Evolutionary conservation across 2,329 filamentous ascomycete species (phyloP).

Genomic region (Davidsoniella eucalypti): DNA sequence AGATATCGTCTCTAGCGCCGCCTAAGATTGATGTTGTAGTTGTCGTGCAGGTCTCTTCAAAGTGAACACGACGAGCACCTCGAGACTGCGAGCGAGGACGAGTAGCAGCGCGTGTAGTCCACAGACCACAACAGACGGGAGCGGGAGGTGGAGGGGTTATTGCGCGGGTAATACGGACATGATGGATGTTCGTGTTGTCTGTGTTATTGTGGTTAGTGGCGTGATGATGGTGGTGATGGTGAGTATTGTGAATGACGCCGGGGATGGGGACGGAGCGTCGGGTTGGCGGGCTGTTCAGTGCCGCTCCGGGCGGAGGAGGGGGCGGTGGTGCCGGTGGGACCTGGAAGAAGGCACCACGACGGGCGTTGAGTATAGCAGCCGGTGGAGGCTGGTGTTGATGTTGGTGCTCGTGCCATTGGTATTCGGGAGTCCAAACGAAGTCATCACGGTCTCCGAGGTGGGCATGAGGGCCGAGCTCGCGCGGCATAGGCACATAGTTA

Average conservation of each 20-base stretch:
- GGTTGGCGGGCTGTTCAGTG: background rate
- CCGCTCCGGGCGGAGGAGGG: background rate
- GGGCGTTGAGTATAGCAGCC: background rate
- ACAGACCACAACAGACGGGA: background rate
- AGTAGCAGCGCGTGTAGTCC: background rate
- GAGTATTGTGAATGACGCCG: too few species aligned
- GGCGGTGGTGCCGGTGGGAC: background rate
- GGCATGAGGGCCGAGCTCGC: background rate
- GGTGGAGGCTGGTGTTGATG: background rate
- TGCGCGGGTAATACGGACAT: background rate
- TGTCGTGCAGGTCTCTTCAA: too few species aligned
- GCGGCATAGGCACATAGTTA: slow-evolving; percentile 3
- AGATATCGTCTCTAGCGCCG: background rate
- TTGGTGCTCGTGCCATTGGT: background rate
- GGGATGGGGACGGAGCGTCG: too few species aligned
- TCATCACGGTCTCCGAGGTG: background rate
- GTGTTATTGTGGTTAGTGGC: too few species aligned
- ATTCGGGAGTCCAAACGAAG: background rate
- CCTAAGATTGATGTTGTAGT: too few species aligned
- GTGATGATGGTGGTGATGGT: too few species aligned
- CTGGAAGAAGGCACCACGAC: background rate
- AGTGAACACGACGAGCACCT: too few species aligned
- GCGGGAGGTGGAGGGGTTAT: background rate
- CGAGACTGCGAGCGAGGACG: too few species aligned
- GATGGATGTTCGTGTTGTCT: too few species aligned